Evolutionary conservation across 2,329 filamentous ascomycete genomes (phyloP).

Genomic region (Fusarium paranaense): DNA sequence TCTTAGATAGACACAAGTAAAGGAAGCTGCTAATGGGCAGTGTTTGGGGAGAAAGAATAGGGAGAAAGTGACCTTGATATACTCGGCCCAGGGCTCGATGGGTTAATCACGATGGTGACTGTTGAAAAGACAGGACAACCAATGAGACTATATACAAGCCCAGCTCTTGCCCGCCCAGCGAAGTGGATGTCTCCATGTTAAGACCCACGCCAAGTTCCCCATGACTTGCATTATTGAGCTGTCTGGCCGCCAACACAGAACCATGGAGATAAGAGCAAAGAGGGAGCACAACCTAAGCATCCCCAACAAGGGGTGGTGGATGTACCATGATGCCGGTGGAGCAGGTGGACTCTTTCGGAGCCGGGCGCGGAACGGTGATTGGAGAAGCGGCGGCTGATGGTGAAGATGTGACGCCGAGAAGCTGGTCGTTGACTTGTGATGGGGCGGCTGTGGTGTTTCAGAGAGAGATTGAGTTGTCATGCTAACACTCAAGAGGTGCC

Average conservation of each 20-base stretch:
- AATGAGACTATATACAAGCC: conserved; percentile 35
- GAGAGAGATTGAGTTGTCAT: conserved; percentile 41
- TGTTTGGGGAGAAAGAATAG: conserved; percentile 4
- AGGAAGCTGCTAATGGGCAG: not conserved
- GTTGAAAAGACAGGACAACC: conserved; percentile 8
- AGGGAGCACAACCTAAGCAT: conserved; percentile 22
- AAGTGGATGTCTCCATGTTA: conserved; percentile 36
- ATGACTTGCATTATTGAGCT: conserved; percentile 37
- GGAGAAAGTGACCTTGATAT: conserved; percentile 8
- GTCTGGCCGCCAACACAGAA: conserved; percentile 21
- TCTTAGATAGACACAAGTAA: conserved; percentile 20
- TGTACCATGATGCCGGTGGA: conserved; percentile 37
- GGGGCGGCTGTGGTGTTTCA: conserved; percentile 46
- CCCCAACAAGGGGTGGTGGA: conserved; percentile 22
- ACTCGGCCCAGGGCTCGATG: conserved; percentile 19
- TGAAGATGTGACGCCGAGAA: conserved; percentile 39
- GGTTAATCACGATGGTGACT: conserved; percentile 23
- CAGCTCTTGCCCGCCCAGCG: not conserved
- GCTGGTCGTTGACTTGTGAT: conserved; percentile 34
- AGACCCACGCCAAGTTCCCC: conserved; percentile 33
- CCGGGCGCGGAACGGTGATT: conserved; percentile 30
- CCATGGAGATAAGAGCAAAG: conserved; percentile 23
- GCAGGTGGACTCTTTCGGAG: conserved; percentile 21
- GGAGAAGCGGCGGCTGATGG: conserved; percentile 26
- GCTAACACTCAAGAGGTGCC: conserved; percentile 27